Conservation (phyloP, 345 rosid species). For the Arabis alpina region DNA sequence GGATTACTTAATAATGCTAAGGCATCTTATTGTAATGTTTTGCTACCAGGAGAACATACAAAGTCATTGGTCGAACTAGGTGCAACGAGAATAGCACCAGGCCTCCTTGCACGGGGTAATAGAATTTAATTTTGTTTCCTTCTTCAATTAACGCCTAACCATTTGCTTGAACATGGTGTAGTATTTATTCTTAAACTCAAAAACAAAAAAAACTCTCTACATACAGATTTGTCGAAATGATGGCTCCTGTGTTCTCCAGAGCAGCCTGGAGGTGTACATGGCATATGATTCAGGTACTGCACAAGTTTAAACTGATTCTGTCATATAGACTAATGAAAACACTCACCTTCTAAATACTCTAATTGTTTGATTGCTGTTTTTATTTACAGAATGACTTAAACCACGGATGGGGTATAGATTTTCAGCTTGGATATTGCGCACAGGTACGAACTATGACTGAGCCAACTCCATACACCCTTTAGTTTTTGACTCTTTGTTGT, state of each 20-base stretch:
- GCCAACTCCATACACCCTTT: not conserved
- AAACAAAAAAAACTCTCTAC: slow-evolving; percentile 12
- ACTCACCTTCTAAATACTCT: not conserved
- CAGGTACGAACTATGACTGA: no score
- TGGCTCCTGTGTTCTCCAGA: slow-evolving; percentile 92
- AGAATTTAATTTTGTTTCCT: not conserved
- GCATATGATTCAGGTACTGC: slow-evolving; percentile 79
- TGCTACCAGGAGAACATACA: slow-evolving; percentile 50
- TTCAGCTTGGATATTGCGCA: slow-evolving; percentile 78
- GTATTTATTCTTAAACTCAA: not conserved
- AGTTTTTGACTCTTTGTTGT: not conserved
- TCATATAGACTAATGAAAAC: slow-evolving; percentile 6
- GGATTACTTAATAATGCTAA: not conserved
- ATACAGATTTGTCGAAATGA: slow-evolving; percentile 81
- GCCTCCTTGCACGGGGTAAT: slow-evolving; percentile 69
- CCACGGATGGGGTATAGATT: slow-evolving; percentile 82
- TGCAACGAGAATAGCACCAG: slow-evolving; percentile 54
- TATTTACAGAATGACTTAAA: slow-evolving; percentile 68
- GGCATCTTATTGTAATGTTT: slow-evolving; percentile 1
- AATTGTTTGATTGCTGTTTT: not conserved
- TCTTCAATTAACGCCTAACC: not conserved
- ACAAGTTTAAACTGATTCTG: slow-evolving; percentile 6
- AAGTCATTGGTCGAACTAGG: slow-evolving; percentile 40
- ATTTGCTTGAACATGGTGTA: not conserved
- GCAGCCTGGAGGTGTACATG: slow-evolving; percentile 83